These are phyloP conservation scores for Taxawa tesnikishii DNA, from an alignment of 2,329 filamentous ascomycete species.

Conservation along the genomic window DNA sequence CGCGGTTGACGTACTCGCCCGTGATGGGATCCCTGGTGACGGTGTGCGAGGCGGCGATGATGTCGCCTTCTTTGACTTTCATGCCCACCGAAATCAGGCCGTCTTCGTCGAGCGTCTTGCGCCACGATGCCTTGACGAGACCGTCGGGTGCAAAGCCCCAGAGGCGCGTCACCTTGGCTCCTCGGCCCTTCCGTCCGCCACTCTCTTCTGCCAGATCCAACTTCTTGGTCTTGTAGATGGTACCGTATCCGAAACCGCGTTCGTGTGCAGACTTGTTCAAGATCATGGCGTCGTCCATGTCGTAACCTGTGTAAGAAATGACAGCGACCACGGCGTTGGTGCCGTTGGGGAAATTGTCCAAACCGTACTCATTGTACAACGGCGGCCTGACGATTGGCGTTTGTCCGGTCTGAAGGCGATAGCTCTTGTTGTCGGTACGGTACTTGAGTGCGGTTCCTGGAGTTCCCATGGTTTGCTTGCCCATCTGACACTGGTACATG, in stretches of 20 bases:
- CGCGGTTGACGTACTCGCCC: constrained; percentile 70
- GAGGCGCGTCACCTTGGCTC: constrained; percentile 60
- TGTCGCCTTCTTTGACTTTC: constrained; percentile 65
- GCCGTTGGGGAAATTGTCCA: constrained; percentile 97
- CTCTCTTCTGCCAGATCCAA: constrained; percentile 71
- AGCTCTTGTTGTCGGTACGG: constrained; percentile 94
- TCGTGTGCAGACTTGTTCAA: constrained; percentile 96
- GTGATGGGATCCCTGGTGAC: constrained; percentile 64
- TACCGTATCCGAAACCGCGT: constrained; percentile 87
- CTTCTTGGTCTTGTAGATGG: constrained; percentile 96
- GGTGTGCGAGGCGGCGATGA: constrained; percentile 80
- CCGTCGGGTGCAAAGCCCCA: constrained; percentile 83
- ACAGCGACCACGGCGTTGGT: constrained; percentile 93
- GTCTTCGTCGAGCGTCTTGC: constrained; percentile 69
- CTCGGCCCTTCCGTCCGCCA: constrained; percentile 33
- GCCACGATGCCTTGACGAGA: constrained; percentile 57
- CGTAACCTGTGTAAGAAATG: constrained; percentile 96
- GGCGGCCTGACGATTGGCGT: constrained; percentile 87
- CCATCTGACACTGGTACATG: constrained; percentile 97
- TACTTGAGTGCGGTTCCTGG: constrained; percentile 73
- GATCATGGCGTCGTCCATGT: constrained; percentile 99
- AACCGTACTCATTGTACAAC: constrained; percentile 87
- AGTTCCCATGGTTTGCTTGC: constrained; percentile 98
- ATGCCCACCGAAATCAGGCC: constrained; percentile 74
- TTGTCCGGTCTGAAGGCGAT: constrained; percentile 87